Evolutionary conservation across 441 rosid species (phyloP).

Genomic region (Brassica balearica): DNA sequence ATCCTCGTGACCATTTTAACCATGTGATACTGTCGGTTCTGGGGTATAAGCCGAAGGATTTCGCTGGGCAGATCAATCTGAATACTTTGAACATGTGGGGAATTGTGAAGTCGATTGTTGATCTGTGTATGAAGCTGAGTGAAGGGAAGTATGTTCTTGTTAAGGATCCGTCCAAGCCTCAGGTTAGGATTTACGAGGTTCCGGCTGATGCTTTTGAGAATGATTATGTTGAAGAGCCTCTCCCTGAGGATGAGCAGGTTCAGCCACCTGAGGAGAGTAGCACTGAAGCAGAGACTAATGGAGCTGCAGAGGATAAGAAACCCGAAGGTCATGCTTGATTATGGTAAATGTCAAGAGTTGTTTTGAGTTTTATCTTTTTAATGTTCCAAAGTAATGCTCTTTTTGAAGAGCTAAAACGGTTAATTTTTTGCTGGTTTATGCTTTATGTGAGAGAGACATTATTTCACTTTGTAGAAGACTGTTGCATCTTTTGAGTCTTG

Average conservation of each 20-base stretch:
- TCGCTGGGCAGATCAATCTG: slow-evolving; percentile 87
- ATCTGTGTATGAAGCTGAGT: slow-evolving; percentile 88
- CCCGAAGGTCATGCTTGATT: slow-evolving; percentile 53
- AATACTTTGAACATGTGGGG: slow-evolving; percentile 96
- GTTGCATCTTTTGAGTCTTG: slow-evolving; percentile 17
- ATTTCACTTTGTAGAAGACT: slow-evolving; percentile 1
- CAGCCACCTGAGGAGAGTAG: slow-evolving; percentile 71
- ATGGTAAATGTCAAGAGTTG: slow-evolving; percentile 13
- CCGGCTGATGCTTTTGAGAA: slow-evolving; percentile 96
- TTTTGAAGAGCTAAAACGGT: slow-evolving; percentile 28
- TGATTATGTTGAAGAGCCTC: slow-evolving; percentile 91
- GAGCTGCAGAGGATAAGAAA: slow-evolving; percentile 57
- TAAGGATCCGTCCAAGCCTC: slow-evolving; percentile 93
- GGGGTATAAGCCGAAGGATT: slow-evolving; percentile 86
- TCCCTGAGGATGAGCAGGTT: slow-evolving; percentile 92
- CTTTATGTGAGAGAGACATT: background rate
- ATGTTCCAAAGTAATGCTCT: background rate
- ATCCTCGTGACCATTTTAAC: slow-evolving; percentile 93
- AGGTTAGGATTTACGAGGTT: slow-evolving; percentile 91
- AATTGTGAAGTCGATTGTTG: slow-evolving; percentile 88
- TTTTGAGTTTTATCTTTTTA: slow-evolving; percentile 15
- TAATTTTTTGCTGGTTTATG: slow-evolving; percentile 2
- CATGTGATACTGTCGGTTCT: slow-evolving; percentile 89
- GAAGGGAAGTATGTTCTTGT: slow-evolving; percentile 96
- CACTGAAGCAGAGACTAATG: slow-evolving; percentile 60